Base-by-base conservation (phyloP, 192 early-diverging fungal genomes). In the Coemansia sp. region DNA sequence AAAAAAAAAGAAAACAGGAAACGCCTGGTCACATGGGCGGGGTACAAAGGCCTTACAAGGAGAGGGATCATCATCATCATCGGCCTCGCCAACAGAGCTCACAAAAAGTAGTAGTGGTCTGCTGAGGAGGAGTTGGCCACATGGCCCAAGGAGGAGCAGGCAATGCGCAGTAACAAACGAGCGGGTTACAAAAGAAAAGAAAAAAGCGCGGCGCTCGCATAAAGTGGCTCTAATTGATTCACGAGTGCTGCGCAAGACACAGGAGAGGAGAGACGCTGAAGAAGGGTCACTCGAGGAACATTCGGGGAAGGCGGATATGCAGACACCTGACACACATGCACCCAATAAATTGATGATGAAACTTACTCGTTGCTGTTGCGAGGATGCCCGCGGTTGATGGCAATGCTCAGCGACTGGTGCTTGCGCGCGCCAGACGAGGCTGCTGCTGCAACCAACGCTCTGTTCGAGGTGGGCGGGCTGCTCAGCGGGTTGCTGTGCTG, bases 371-470 rank as follows among this genome's bases (percentile, higher is more conserved):
- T 32, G 51, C 17, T 32, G 51, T 32, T 54, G 51, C 51, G 51
- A 54, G 51, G 42, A 37, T 59, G 43, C 29, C 46, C 47, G 46
- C 70, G 73, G 45, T 57, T 60, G 53, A 82, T 60, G 62, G 74
- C 70, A 17, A 82, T 69, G 70, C 70, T 75, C 35, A 82, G 71
- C 65, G 79, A 73, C 74, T 82, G 79, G 24, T 64, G 74, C 61
- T 73, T 73, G 27, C 79, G 66, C 11, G 27, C 51, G 11, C 51
- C 51, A n/a, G 32, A 35, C 7, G 32, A 35, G 32, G 32, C 32
- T 5, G 56, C 67, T 41, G 37, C 54, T 22, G 57, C n/a, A n/a
- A n/a, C n/a, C n/a, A n/a, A n/a, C n/a, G n/a, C 56, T 57, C 70
- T 66, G 56, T 53, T 54, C 9, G 63, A 22, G 25, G 29, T 10